Percentiles rank a stretch among this genome's conserved stretches.
Conservation (phyloP, 306 rosid species). For the Gleditsia sinensis region DNA sequence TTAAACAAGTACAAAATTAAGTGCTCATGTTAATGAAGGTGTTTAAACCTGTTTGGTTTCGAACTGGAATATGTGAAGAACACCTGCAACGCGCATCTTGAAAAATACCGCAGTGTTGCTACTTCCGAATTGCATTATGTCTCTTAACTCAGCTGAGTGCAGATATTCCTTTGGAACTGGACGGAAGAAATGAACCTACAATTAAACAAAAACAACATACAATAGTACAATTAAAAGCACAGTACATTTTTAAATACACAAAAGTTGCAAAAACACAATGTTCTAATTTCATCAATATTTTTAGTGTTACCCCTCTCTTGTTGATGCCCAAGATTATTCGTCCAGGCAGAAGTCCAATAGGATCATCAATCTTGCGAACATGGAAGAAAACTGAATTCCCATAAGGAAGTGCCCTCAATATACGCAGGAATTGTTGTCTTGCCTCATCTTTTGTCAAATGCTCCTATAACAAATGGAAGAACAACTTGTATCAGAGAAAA, state of each 20-base stretch:
- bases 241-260: neutral
- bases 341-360: conserved; percentile 94
- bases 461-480: conserved; percentile 50
- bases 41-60: conserved; percentile 91
- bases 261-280: neutral
- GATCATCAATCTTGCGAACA: conserved; percentile 98
- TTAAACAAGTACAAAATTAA: neutral
- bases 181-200: conserved; percentile 59
- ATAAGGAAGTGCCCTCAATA: conserved; percentile 89
- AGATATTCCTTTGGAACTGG: conserved; percentile 98
- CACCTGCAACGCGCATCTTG: conserved; percentile 99
- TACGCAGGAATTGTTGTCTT: conserved; percentile 87
- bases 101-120: conserved; percentile 96
- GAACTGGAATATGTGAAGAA: conserved; percentile 95
- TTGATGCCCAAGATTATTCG: conserved; percentile 90
- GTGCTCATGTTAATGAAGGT: conserved; percentile 14
- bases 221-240: conserved; percentile 7
- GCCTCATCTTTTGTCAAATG: conserved; percentile 90
- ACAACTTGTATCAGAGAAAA: neutral
- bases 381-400: conserved; percentile 93
- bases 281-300: neutral
- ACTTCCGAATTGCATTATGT: conserved; percentile 98
- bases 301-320: conserved; percentile 87
- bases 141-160: conserved; percentile 96
- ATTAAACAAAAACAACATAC: neutral